Evolutionary conservation across 805 yeast species (phyloP).

Genomic region (Saccharomyces jurei): DNA sequence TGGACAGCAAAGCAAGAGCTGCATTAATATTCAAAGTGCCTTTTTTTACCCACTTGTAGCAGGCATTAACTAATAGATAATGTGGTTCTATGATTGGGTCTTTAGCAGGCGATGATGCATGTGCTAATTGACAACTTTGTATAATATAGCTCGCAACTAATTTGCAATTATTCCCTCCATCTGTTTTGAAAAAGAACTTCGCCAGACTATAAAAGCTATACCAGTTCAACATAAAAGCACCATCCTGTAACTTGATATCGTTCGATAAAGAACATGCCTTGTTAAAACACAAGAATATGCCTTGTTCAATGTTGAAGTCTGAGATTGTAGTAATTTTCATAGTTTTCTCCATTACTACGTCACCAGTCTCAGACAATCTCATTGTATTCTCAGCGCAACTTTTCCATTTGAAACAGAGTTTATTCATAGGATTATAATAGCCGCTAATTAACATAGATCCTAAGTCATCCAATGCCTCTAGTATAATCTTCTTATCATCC

Average conservation of each 20-base stretch:
- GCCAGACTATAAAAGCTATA: slow-evolving; percentile 46
- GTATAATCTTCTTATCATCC: slow-evolving; percentile 15
- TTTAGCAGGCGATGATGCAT: slow-evolving; percentile 28
- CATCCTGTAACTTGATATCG: slow-evolving; percentile 18
- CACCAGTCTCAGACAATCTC: slow-evolving; percentile 13
- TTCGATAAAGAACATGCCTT: slow-evolving; percentile 17
- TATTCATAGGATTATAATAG: slow-evolving; percentile 55
- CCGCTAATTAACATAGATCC: slow-evolving; percentile 39
- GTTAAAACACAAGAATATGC: slow-evolving; percentile 20
- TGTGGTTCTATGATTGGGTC: slow-evolving; percentile 74
- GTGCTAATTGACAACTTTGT: slow-evolving; percentile 39
- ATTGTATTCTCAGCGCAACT: slow-evolving; percentile 8
- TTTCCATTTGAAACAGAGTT: slow-evolving; percentile 41
- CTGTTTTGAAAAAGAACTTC: slow-evolving; percentile 49
- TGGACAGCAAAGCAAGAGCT: slow-evolving; percentile 36
- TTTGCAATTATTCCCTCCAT: slow-evolving; percentile 13
- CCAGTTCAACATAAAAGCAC: slow-evolving; percentile 44
- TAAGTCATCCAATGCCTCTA: slow-evolving; percentile 16
- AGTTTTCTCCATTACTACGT: slow-evolving; percentile 7
- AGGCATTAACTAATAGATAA: slow-evolving; percentile 49
- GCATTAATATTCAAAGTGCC: slow-evolving; percentile 30
- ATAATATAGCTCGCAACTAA: slow-evolving; percentile 29
- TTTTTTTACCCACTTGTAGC: slow-evolving; percentile 46
- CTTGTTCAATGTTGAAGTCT: slow-evolving; percentile 24
- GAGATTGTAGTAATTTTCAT: slow-evolving; percentile 15